These are phyloP conservation scores for Monilinia laxa DNA, from an alignment of 2,329 filamentous ascomycete genomes.

Conservation along the genomic window DNA sequence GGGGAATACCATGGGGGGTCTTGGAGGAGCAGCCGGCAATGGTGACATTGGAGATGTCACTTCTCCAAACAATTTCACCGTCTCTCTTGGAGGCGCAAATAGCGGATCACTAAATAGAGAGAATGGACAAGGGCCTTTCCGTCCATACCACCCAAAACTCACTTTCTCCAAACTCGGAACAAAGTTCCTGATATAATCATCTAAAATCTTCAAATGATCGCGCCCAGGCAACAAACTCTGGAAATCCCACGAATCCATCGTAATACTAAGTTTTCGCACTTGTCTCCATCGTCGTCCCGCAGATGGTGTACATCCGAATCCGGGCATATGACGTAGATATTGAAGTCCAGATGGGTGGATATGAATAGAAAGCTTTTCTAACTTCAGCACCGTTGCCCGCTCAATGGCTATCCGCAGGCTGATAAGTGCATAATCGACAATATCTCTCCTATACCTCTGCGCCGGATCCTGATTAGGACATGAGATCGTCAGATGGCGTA, in stretches of 20 bases:
- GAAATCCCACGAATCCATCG: slow-evolving; percentile 70
- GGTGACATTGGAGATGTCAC: slow-evolving; percentile 65
- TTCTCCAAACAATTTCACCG: slow-evolving; percentile 62
- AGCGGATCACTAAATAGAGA: slow-evolving; percentile 64
- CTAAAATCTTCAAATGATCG: slow-evolving; percentile 75
- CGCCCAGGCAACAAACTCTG: slow-evolving; percentile 57
- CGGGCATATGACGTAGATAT: slow-evolving; percentile 72
- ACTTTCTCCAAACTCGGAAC: slow-evolving; percentile 66
- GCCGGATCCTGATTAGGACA: slow-evolving; percentile 70
- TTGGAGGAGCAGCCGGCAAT: slow-evolving; percentile 52
- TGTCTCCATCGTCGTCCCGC: slow-evolving; percentile 74
- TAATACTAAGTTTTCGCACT: slow-evolving; percentile 71
- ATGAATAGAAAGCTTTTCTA: slow-evolving; percentile 70
- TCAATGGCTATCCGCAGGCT: slow-evolving; percentile 83
- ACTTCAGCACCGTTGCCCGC: slow-evolving; percentile 62
- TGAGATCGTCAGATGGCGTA: slow-evolving; percentile 72
- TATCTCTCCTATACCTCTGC: slow-evolving; percentile 71
- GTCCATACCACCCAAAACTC: slow-evolving; percentile 74
- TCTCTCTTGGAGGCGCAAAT: slow-evolving; percentile 56
- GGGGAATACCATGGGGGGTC: slow-evolving; percentile 63
- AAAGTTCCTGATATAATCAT: slow-evolving; percentile 75
- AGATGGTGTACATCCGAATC: slow-evolving; percentile 72
- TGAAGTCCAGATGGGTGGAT: slow-evolving; percentile 75
- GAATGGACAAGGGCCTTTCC: slow-evolving; percentile 71
- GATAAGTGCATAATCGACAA: slow-evolving; percentile 86